Base-by-base conservation (phyloP, 1,139 yeast species). In the Geotrichum cucujoidarum region DNA sequence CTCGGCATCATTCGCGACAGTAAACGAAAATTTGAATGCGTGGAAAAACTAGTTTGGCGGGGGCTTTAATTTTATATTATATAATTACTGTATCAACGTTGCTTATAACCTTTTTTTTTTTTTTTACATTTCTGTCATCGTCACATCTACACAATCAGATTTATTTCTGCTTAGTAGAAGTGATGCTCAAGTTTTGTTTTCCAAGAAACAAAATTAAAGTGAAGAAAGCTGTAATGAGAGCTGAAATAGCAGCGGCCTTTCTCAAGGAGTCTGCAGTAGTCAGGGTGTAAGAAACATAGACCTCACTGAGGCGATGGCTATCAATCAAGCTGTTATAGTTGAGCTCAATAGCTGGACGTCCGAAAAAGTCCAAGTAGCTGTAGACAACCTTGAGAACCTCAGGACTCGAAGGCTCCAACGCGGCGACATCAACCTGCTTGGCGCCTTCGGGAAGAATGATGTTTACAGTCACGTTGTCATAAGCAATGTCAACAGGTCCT, bases 401-500 rank as follows among this genome's bases (percentile, higher is more conserved):
- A 54, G 47, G 73, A 53, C 16, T 68, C 27, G 55, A 59, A 50
- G 71, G 49, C n/a, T 47, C 51, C 16, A 56, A 47, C 24, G 60
- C 47, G n/a, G 54, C 54, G 5, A 50, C 53, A 36, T 51, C 53
- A 36, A 51, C 57, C 42, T 81, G 70, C 56, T 78, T 72, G 5
- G 97, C 84, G 45, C 92, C 92, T 68, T 92, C 97, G 16, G 99
- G 99, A 56, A 92, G 76, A 60, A 81, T 83, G 57, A 92, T 70
- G 38, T 76, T 75, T 45, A 87, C 65, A 43, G 71, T 70, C 14
- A 83, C 83, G 41, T 76, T 68, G 49, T 80, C 83, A 65, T 89
- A 90, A 25, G 60, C 54, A 42, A 80, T 72, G 59, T 86, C 92
- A 25, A 65, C 66, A 34, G 92, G 81, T 16, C 95, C 86, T 61